Evolutionary conservation across 164 flowering plant genomes (phyloP), one percentile per base, ranked within the genome.

Genomic region (Vitis riparia): DNA sequence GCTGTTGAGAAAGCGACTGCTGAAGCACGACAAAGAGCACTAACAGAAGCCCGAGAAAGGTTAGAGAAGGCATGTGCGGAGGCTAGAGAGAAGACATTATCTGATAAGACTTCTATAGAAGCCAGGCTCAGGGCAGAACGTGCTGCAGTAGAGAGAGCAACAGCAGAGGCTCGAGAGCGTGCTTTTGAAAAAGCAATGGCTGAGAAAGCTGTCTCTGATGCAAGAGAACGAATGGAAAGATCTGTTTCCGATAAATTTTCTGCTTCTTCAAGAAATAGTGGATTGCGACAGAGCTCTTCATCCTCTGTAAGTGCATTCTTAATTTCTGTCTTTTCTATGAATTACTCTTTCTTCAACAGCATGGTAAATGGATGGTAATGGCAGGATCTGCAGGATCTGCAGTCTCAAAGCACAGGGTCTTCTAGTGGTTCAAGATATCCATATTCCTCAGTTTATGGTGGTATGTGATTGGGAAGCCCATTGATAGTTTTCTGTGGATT

Each of bases 141-240:
- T 52, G 76, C 81, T 64, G 83, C 87, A 32, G 80, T 77, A 12
- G 85, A 79, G 69, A 79, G 87, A 66, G 83, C 81, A 14, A 74
- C 78, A 67, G 74, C 80, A 66, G 85, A 79, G 80, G 85, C 84
- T 57, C 73, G 82, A 27, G 85, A 78, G 68, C 83, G 82, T 71
- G 85, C 85, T 56, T 30, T 51, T 29, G 77, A 67, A 48, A 74
- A 62, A 50, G 75, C 69, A 65, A 73, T 67, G 80, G 67, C 76
- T 75, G 83, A 75, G 62, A 81, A 59, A 37, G 67, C 79, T 69
- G 67, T 67, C 60, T 71, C 55, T 66, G 82, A 74, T 49, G 61
- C 76, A 62, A 79, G 77, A 63, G 80, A 79, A 30, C 63, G 77
- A 47, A 51, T 75, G 9, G 80, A 80, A 68, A 76, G 80, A 74